phyloP scores from a whole-genome alignment of 148 eudicot genomes.

The Diospyros lotus region DNA sequence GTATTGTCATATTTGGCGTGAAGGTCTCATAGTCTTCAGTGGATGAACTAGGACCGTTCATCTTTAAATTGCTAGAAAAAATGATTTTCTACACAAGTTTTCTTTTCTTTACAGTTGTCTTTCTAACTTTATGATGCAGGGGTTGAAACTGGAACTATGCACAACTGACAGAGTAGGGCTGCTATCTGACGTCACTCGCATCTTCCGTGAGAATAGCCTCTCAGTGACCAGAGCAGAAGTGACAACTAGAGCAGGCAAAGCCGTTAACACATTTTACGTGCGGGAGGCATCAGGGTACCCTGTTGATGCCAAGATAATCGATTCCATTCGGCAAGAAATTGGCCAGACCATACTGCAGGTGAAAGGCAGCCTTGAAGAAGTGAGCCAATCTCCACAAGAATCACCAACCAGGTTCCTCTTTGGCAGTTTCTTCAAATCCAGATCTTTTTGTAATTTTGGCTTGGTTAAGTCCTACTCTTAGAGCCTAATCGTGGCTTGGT shows the following conservation, averaged over 20 bases:
- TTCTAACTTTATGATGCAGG: slow-evolving; percentile 35
- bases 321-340: slow-evolving; percentile 63
- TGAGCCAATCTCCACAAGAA: slow-evolving; percentile 52
- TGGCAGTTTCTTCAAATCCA: slow-evolving; percentile 83
- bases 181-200: slow-evolving; percentile 73
- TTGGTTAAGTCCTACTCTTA: slow-evolving; percentile 76
- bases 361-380: slow-evolving; percentile 51
- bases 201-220: slow-evolving; percentile 88
- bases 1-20: slow-evolving; percentile 1
- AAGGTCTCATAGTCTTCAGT: neutral
- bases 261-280: slow-evolving; percentile 77
- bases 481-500: neutral
- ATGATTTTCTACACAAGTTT: neutral
- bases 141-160: slow-evolving; percentile 85
- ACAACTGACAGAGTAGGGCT: slow-evolving; percentile 80
- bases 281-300: slow-evolving; percentile 82
- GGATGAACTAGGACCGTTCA: no score
- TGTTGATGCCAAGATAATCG: slow-evolving; percentile 77
- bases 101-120: neutral
- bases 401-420: slow-evolving; percentile 75
- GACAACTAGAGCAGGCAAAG: slow-evolving; percentile 70
- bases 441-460: slow-evolving; percentile 80
- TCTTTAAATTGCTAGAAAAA: no score
- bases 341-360: slow-evolving; percentile 87
- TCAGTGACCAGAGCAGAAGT: slow-evolving; percentile 82